phyloP scores from a whole-genome alignment of 345 rosid species.

The Eucalyptus pumila region DNA sequence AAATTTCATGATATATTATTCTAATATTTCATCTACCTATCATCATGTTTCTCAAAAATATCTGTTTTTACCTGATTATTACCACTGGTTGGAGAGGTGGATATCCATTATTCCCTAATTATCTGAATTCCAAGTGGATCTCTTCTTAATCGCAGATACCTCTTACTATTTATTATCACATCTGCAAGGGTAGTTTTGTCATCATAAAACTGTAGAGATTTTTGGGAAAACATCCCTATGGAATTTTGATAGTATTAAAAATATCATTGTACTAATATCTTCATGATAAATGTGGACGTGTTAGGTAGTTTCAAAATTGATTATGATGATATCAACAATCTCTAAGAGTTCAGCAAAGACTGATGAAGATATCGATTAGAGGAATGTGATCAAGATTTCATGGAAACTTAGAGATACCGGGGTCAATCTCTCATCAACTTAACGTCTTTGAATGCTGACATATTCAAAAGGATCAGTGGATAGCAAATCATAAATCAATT shows the following conservation, averaged over 20 bases:
- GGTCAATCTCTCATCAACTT: not conserved
- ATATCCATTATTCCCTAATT: not conserved
- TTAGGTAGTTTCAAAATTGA: not conserved
- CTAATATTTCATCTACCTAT: not conserved
- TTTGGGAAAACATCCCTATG: not conserved
- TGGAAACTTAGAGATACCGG: not conserved
- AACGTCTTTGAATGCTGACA: not conserved
- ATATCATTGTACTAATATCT: not conserved
- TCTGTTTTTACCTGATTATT: not conserved
- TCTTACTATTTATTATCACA: not conserved
- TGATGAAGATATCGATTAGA: not conserved
- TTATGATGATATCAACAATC: not conserved
- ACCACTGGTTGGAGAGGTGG: not conserved
- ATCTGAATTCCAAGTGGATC: not conserved
- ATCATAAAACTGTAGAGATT: not conserved
- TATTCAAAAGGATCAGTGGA: not conserved
- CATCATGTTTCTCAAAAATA: not conserved
- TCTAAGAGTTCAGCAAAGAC: not conserved
- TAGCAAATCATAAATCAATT: not conserved
- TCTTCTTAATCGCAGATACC: not conserved
- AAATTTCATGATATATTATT: not conserved
- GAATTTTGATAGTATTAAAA: not conserved
- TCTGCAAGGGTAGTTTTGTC: not conserved
- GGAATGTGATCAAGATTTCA: not conserved
- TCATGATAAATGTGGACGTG: not conserved